Percentiles rank a stretch among this genome's conserved stretches.
Evolutionary conservation across 345 rosid species (phyloP).

Genomic region (Syzygium aromaticum): DNA sequence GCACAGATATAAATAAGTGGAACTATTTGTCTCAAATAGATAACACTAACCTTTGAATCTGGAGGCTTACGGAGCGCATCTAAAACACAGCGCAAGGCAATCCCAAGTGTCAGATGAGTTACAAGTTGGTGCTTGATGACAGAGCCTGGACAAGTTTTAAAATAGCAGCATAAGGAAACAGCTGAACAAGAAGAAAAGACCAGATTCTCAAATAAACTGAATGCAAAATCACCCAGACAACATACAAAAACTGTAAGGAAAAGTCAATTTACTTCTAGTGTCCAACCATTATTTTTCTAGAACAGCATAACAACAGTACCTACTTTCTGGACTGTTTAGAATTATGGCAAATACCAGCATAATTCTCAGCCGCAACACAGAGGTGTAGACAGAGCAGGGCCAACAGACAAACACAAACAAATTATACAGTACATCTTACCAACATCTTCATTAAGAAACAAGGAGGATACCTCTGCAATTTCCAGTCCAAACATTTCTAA

Average conservation of each 20-base stretch:
- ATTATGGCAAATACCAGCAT: not conserved
- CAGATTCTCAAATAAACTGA: not conserved
- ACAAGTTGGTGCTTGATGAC: slow-evolving; percentile 97
- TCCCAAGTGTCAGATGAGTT: slow-evolving; percentile 82
- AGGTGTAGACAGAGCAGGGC: not conserved
- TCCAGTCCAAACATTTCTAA: not conserved
- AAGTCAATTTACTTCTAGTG: not conserved
- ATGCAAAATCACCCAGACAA: not conserved
- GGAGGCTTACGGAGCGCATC: slow-evolving; percentile 96
- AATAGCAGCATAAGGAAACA: not conserved
- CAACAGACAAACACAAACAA: not conserved
- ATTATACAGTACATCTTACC: not conserved
- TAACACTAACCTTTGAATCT: slow-evolving; percentile 80
- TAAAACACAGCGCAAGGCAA: slow-evolving; percentile 87
- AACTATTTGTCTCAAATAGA: not conserved
- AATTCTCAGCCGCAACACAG: not conserved
- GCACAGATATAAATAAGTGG: not conserved
- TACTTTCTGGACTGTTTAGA: not conserved
- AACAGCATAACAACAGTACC: not conserved
- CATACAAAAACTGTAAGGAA: not conserved
- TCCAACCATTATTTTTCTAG: not conserved
- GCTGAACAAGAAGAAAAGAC: not conserved
- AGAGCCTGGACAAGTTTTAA: slow-evolving; percentile 48
- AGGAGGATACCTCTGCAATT: not conserved
- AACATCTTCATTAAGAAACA: not conserved